Percentiles rank a stretch among this genome's conserved stretches.
Conservation (phyloP, 306 rosid genomes). For the Vachellia collinsii region DNA sequence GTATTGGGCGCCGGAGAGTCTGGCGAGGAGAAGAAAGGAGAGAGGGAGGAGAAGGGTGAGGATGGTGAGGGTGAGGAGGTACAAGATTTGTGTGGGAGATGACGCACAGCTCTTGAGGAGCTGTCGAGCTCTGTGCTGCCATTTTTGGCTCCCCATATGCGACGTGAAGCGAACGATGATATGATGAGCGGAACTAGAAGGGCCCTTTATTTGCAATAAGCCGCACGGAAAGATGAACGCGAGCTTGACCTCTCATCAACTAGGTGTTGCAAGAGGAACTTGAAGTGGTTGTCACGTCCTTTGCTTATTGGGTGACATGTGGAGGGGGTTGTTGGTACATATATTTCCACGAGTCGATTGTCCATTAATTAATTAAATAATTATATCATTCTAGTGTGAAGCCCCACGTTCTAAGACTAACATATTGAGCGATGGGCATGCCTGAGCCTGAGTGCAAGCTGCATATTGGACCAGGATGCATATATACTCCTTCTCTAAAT, state of each 20-base stretch:
- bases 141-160: conserved; percentile 44
- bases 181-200: conserved; percentile 8
- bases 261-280: conserved; percentile 17
- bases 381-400: neutral
- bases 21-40: conserved; percentile 73
- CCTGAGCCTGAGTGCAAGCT: conserved; percentile 33
- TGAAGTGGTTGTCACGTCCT: conserved; percentile 72
- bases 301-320: conserved; percentile 38
- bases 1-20: conserved; percentile 50
- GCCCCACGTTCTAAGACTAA: neutral
- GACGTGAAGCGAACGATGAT: neutral
- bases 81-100: conserved; percentile 46
- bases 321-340: neutral
- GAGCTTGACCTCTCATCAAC: conserved; percentile 30
- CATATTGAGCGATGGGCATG: conserved; percentile 23
- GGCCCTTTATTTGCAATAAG: conserved; percentile 32
- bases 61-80: conserved; percentile 61
- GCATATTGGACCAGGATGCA: conserved; percentile 26
- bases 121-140: conserved; percentile 40
- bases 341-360: neutral
- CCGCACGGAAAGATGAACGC: conserved; percentile 35
- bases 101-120: conserved; percentile 24
- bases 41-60: conserved; percentile 79
- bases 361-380: neutral
- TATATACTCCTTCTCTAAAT: neutral